These are phyloP conservation scores for Besnoitia besnoiti DNA, from an alignment of 169 alveolate genomes.

Conservation along the genomic window DNA sequence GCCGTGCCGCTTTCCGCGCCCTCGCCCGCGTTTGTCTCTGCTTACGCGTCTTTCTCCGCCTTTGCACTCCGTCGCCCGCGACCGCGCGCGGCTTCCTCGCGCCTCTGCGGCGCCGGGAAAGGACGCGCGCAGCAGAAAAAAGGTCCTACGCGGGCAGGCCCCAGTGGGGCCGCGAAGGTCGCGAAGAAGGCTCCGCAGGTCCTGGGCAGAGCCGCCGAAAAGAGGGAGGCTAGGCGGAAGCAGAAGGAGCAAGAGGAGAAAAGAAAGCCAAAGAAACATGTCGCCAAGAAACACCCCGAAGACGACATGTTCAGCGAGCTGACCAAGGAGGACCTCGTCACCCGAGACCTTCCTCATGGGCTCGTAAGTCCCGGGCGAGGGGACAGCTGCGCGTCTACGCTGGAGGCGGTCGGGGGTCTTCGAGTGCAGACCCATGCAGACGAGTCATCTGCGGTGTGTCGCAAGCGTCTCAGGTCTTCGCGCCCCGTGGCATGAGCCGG, in stretches of 20 bases:
- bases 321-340: conserved; percentile 13
- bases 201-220: not conserved
- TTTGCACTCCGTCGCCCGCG: not conserved
- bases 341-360: conserved; percentile 31
- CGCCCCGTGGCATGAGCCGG: too few species aligned
- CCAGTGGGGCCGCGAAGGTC: not conserved
- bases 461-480: too few species aligned
- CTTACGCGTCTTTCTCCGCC: not conserved
- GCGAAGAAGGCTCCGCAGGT: not conserved
- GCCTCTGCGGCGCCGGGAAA: conserved; percentile 16
- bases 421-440: too few species aligned
- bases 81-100: not conserved
- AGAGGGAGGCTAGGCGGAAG: not conserved
- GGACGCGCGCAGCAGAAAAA: conserved; percentile 37
- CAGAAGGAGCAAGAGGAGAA: not conserved
- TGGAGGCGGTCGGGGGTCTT: too few species aligned
- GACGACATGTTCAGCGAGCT: conserved; percentile 28
- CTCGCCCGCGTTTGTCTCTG: not conserved
- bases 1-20: too few species aligned
- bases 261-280: not conserved
- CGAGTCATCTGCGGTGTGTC: too few species aligned
- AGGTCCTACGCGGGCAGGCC: conserved; percentile 36
- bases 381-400: too few species aligned
- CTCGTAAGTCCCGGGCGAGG: not conserved
- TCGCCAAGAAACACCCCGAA: not conserved